Evolutionary conservation across 2,329 filamentous ascomycete genomes (phyloP).

Genomic region (Pseudomassariella vexata): DNA sequence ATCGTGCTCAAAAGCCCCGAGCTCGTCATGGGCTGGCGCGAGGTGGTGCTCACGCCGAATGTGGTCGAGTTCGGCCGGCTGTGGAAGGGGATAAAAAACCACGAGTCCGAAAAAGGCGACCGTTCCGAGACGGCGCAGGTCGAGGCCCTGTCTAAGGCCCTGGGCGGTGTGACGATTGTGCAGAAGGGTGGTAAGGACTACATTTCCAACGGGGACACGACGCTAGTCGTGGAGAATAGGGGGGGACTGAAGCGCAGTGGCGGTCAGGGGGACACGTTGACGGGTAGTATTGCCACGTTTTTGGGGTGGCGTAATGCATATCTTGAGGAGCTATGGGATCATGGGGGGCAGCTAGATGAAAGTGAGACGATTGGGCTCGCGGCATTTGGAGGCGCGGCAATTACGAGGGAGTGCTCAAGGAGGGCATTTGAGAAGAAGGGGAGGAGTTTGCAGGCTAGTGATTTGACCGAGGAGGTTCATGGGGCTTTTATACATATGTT

Average conservation of each 20-base stretch:
- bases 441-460: slow-evolving; percentile 83
- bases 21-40: slow-evolving; percentile 71
- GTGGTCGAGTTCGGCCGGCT: slow-evolving; percentile 86
- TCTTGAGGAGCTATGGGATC: slow-evolving; percentile 73
- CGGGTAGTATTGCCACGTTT: slow-evolving; percentile 82
- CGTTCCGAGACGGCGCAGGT: slow-evolving; percentile 44
- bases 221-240: slow-evolving; percentile 68
- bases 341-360: slow-evolving; percentile 40
- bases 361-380: slow-evolving; percentile 67
- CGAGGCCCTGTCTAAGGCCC: slow-evolving; percentile 62
- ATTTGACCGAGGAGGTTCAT: slow-evolving; percentile 87
- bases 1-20: slow-evolving; percentile 71
- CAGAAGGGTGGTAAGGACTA: slow-evolving; percentile 83
- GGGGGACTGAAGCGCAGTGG: slow-evolving; percentile 88
- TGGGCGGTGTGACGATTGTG: slow-evolving; percentile 85
- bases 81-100: slow-evolving; percentile 64
- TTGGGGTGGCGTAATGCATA: slow-evolving; percentile 87
- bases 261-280: slow-evolving; percentile 93
- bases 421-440: slow-evolving; percentile 82
- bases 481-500: slow-evolving; percentile 74
- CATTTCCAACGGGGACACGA: slow-evolving; percentile 73
- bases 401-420: slow-evolving; percentile 85
- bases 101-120: slow-evolving; percentile 24
- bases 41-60: slow-evolving; percentile 90
- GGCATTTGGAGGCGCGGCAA: slow-evolving; percentile 78